A percentile compares a stretch with the other conserved stretches of the same genome.
Evolutionary conservation across 164 flowering plant species (phyloP).

Genomic region (Annona cherimola): DNA sequence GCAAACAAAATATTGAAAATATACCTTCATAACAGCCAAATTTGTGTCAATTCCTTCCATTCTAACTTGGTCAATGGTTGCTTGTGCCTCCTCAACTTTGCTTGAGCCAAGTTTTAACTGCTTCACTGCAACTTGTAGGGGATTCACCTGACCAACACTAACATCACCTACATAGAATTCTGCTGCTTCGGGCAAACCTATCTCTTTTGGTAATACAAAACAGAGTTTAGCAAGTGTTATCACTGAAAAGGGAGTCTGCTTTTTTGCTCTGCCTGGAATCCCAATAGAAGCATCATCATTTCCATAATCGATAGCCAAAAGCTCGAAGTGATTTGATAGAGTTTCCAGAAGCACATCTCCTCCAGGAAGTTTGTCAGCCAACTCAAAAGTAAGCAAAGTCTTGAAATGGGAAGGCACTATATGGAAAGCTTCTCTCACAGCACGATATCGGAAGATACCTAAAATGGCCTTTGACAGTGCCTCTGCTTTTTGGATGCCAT

Average conservation of each 20-base stretch:
- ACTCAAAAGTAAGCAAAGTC: constrained; percentile 59
- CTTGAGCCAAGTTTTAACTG: constrained; percentile 48
- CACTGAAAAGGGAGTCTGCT: constrained; percentile 39
- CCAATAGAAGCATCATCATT: constrained; percentile 22
- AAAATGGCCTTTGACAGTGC: constrained; percentile 65
- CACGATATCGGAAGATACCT: constrained; percentile 62
- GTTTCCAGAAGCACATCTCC: constrained; percentile 75
- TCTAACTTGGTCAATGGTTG: constrained; percentile 78
- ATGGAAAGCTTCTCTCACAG: constrained; percentile 67
- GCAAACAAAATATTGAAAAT: neutral
- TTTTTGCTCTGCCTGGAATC: constrained; percentile 18
- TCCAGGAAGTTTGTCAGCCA: constrained; percentile 80
- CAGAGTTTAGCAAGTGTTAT: constrained; percentile 51
- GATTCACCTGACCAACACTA: constrained; percentile 60
- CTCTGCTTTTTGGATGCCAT: constrained; percentile 50
- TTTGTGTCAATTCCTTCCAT: constrained; percentile 90
- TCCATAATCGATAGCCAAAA: constrained; percentile 18
- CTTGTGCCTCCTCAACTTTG: constrained; percentile 82
- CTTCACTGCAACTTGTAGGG: constrained; percentile 59
- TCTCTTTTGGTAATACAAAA: constrained; percentile 29
- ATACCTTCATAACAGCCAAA: constrained; percentile 82
- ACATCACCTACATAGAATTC: constrained; percentile 37
- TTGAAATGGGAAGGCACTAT: constrained; percentile 49
- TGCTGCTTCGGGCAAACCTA: constrained; percentile 26
- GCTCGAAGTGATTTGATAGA: constrained; percentile 40